Conservation (phyloP, 768 basidiomycete genomes). For the Mycena epipterygia region DNA sequence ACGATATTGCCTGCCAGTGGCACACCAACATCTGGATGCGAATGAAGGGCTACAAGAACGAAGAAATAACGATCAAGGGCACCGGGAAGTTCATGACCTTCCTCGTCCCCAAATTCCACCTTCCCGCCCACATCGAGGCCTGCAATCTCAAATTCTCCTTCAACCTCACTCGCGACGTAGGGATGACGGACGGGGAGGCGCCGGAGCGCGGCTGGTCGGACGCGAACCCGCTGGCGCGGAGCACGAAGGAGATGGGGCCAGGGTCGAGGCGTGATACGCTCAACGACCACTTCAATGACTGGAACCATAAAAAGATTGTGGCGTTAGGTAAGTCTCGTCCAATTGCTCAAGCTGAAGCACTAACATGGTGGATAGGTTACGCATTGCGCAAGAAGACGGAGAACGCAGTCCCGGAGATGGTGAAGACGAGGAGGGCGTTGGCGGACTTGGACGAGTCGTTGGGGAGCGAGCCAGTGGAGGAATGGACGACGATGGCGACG, state of each 20-base stretch:
- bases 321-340: not conserved
- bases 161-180: too few species aligned
- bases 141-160: too few species aligned
- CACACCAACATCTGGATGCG: too few species aligned
- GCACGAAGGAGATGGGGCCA: constrained; percentile 54
- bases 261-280: constrained; percentile 10
- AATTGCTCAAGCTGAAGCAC: rapidly evolving
- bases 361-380: not conserved
- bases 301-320: constrained; percentile 11
- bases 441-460: not conserved
- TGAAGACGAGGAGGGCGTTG: not conserved
- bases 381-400: not conserved
- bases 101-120: too few species aligned
- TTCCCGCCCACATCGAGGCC: too few species aligned
- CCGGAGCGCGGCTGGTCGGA: constrained; percentile 47
- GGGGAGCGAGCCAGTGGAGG: not conserved
- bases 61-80: too few species aligned
- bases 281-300: constrained; percentile 11
- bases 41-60: too few species aligned
- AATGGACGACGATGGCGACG: constrained; percentile 19
- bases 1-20: too few species aligned
- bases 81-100: too few species aligned
- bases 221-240: constrained; percentile 46
- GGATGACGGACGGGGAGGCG: constrained; percentile 44
- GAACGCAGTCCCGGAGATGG: constrained; percentile 3